Conservation (phyloP, 331 rosid species). For the Malus hybrid region DNA sequence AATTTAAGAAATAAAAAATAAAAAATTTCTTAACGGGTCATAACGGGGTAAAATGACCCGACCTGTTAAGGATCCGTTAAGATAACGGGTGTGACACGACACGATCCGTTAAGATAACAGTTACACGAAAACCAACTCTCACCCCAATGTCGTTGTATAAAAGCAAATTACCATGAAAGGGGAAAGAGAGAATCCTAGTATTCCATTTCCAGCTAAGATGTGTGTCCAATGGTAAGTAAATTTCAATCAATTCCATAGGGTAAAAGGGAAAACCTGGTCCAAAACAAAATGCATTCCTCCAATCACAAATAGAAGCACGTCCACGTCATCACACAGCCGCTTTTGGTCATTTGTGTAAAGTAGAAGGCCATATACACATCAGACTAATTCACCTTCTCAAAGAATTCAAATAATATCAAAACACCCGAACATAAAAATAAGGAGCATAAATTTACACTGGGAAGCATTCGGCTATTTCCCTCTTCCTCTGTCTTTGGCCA, state of each 20-base stretch:
- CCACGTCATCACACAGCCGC: slow-evolving; percentile 24
- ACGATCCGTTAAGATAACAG: too few relatives aligned
- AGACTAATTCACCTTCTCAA: slow-evolving; percentile 36
- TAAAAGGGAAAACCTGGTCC: slow-evolving; percentile 8
- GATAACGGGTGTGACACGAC: too few relatives aligned
- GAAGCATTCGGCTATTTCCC: slow-evolving; percentile 10
- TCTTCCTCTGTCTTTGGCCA: slow-evolving; percentile 4
- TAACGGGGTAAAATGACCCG: too few relatives aligned
- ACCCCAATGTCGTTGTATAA: too few relatives aligned
- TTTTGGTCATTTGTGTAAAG: slow-evolving; percentile 20
- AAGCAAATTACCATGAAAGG: not conserved
- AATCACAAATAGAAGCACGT: slow-evolving; percentile 35
- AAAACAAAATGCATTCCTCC: slow-evolving; percentile 22
- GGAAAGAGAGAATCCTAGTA: not conserved
- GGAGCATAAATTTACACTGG: slow-evolving; percentile 33
- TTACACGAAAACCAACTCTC: too few relatives aligned
- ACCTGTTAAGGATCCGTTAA: too few relatives aligned
- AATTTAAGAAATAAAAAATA: too few relatives aligned
- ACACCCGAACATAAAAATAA: slow-evolving; percentile 26
- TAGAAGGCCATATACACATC: slow-evolving; percentile 23
- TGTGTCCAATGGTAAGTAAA: not conserved
- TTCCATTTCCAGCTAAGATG: not conserved
- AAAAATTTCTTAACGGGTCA: too few relatives aligned
- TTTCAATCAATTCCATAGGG: not conserved
- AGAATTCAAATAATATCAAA: slow-evolving; percentile 53